phyloP scores from a whole-genome alignment of 768 basidiomycete genomes.

The Trametes cubensis region DNA sequence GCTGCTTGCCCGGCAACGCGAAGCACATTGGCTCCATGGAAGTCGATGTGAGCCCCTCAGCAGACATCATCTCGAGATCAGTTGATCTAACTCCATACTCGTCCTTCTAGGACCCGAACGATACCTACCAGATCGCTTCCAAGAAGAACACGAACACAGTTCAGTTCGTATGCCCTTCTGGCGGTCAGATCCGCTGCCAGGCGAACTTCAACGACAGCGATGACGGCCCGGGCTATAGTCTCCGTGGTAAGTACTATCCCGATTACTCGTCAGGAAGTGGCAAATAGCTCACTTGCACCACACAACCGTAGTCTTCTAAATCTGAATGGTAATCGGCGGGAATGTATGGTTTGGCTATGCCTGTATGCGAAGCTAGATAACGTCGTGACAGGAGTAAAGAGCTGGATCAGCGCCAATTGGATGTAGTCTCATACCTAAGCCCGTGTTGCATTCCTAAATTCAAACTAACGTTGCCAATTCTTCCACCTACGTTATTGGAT shows the following conservation, averaged over 20 bases:
- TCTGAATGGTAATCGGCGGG: too few species aligned
- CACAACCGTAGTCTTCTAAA: too few species aligned
- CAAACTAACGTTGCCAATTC: too few species aligned
- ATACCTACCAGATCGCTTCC: conserved; percentile 2
- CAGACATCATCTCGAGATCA: too few species aligned
- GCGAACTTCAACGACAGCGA: conserved; percentile 16
- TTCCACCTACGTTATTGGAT: too few species aligned
- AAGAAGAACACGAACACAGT: conserved; percentile 11
- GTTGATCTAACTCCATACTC: too few species aligned
- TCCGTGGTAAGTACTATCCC: conserved; percentile 1
- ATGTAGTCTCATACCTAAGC: too few species aligned
- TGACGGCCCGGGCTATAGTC: conserved; percentile 16
- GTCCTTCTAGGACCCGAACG: conserved; percentile 5
- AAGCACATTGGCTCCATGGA: conserved; percentile 10
- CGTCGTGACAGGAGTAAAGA: too few species aligned
- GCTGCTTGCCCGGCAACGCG: conserved; percentile 7
- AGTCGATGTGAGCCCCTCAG: conserved; percentile 2
- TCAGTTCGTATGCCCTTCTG: conserved; percentile 7
- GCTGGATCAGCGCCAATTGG: too few species aligned
- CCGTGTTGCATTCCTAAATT: too few species aligned
- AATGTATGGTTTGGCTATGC: too few species aligned
- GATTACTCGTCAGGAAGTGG: neutral
- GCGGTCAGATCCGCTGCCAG: conserved; percentile 15
- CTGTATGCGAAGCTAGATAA: too few species aligned
- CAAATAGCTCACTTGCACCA: neutral